Evolutionary conservation across 768 basidiomycete genomes (phyloP), one percentile per base, ranked within the genome.

Genomic region (Phlebiopsis gigantea): DNA sequence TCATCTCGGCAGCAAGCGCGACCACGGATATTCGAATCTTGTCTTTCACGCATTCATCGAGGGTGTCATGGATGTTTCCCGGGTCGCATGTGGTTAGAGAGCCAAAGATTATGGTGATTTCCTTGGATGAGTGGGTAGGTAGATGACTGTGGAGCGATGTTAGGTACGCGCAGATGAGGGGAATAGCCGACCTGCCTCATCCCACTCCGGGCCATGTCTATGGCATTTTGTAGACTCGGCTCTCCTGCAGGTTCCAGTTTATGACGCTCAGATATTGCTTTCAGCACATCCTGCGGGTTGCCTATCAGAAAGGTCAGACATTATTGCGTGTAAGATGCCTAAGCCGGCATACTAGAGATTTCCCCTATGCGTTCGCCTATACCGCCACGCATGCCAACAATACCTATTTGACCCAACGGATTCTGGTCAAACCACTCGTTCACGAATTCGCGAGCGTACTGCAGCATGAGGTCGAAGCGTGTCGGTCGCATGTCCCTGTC

Each of bases 361-460:
- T 93, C 90, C 1, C 91, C 84, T 42, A 98, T 74, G 2, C 91
- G 82, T 70, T 98, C 97, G 0, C 93, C 94, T 22, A 98, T 70
- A 0, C 97, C 93, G 30, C 90, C 84, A 22, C 94, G 78, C 83
- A 98, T 93, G 5, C 91, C 93, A 17, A 98, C 92, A 28, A 98
- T 75, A 1, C 94, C 96, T 61, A 99, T 91, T 72, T 98, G 97
- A 21, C 96, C 95, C 12, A 99, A 78, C 1, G 97, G 97, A 66
- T 99, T 99, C 74, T 98, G 97, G 72, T 99, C 97, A 70, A 98
- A 99, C 95, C 96, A 99, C 69, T 99, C 97, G 6, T 81, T 76
- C 26, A 98, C 80, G 62, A 98, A 99, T 63, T 92, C 91, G 57
- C 93, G 82, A 14, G 93, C 83, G 68, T 95, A 96, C 65, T 94